Percentiles rank a stretch among this genome's conserved stretches.
Evolutionary conservation across 768 basidiomycete species (phyloP).

Genomic region (Suillus discolor): DNA sequence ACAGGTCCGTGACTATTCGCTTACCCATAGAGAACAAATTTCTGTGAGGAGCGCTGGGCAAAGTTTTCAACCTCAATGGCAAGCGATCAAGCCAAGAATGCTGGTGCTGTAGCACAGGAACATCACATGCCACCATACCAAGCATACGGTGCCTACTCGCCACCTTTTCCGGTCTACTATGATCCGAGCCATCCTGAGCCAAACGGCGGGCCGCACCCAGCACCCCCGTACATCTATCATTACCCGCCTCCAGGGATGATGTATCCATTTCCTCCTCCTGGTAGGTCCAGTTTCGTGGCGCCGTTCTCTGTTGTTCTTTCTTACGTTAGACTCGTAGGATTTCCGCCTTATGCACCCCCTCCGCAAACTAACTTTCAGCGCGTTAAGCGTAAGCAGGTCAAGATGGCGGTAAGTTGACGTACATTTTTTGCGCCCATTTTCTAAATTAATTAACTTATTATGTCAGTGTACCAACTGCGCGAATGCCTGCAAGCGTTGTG

Average conservation of each 20-base stretch:
- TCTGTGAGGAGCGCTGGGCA: conserved; percentile 26
- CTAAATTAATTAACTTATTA: conserved; percentile 12
- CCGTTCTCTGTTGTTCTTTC: background rate
- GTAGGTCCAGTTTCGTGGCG: conserved; percentile 23
- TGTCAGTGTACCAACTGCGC: conserved; percentile 59
- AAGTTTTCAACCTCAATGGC: conserved; percentile 30
- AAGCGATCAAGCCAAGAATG: conserved; percentile 36
- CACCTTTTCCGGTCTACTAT: conserved; percentile 36
- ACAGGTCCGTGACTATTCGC: conserved; percentile 30
- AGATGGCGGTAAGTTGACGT: conserved; percentile 51
- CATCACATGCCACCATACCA: conserved; percentile 31
- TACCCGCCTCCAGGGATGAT: conserved; percentile 45
- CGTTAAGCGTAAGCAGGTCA: conserved; percentile 56
- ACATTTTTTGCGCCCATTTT: background rate
- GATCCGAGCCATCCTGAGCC: conserved; percentile 35
- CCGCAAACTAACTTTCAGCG: conserved; percentile 27
- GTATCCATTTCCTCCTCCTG: conserved; percentile 44
- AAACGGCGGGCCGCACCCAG: conserved; percentile 26
- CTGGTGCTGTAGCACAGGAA: conserved; percentile 40
- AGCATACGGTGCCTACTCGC: conserved; percentile 31
- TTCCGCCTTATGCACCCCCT: conserved; percentile 26
- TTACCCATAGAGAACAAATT: conserved; percentile 33
- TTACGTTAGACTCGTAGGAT: conserved; percentile 29
- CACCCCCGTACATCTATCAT: conserved; percentile 39
- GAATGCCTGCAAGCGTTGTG: conserved; percentile 57